Conservation (phyloP, 164 flowering plant species). For the Vitis labrusca region DNA sequence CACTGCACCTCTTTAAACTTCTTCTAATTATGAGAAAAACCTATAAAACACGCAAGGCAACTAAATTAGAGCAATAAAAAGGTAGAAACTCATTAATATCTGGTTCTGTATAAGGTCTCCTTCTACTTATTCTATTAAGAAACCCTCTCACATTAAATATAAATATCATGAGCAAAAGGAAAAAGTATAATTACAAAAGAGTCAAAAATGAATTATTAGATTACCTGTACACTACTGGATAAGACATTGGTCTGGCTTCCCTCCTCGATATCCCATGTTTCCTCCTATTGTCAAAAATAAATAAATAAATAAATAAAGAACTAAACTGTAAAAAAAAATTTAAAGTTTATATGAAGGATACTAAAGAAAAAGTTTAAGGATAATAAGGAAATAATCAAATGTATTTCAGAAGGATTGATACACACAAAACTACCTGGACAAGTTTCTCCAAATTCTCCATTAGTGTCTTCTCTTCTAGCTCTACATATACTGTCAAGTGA, state of each 20-base stretch:
- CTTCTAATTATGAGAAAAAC: slow-evolving; percentile 87
- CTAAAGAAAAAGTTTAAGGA: background rate
- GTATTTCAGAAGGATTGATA: background rate
- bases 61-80: background rate
- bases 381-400: background rate
- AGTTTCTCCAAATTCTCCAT: slow-evolving; percentile 95
- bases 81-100: background rate
- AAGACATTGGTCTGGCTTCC: slow-evolving; percentile 92
- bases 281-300: slow-evolving; percentile 51
- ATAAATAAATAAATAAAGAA: slow-evolving; percentile 1
- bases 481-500: slow-evolving; percentile 82
- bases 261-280: slow-evolving; percentile 97
- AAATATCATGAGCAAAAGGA: background rate
- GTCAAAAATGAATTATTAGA: background rate
- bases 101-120: too few species aligned
- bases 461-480: slow-evolving; percentile 90
- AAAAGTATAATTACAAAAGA: background rate
- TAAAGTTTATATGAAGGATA: too few species aligned
- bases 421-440: slow-evolving; percentile 66
- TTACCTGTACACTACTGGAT: slow-evolving; percentile 97
- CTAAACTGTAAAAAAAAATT: background rate
- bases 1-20: slow-evolving; percentile 93
- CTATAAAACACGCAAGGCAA: slow-evolving; percentile 29
- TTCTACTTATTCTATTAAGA: background rate
- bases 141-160: background rate